Evolutionary conservation across 202 grass and related monocot species (phyloP).

Genomic region (Musa balbisiana): DNA sequence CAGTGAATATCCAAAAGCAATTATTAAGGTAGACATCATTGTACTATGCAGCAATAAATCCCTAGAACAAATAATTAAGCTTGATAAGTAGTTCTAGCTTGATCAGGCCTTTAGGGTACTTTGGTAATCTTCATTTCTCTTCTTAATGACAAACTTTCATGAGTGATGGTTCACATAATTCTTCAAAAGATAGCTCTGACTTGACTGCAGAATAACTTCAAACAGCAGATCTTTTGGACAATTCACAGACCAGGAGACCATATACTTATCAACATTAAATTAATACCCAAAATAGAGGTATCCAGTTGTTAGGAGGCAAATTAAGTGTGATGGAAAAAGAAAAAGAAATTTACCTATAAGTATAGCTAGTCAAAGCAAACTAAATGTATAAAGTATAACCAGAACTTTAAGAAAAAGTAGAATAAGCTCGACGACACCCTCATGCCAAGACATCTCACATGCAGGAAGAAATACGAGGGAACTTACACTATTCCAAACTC

Average conservation of each 20-base stretch:
- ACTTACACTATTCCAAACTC: too few species aligned
- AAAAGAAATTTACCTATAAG: too few species aligned
- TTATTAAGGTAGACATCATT: too few species aligned
- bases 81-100: neutral
- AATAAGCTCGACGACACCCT: neutral
- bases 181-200: neutral
- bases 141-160: neutral
- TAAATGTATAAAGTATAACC: neutral
- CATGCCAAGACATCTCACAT: too few species aligned
- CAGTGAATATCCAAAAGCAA: neutral
- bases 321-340: too few species aligned
- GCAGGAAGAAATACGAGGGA: too few species aligned
- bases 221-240: neutral
- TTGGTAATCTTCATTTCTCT: neutral
- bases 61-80: too few species aligned
- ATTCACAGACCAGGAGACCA: neutral
- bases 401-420: neutral
- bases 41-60: too few species aligned
- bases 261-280: too few species aligned
- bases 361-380: too few species aligned
- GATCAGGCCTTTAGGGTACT: neutral
- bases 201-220: neutral
- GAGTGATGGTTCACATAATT: neutral
- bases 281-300: too few species aligned
- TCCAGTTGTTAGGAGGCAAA: too few species aligned